phyloP scores from a whole-genome alignment of 805 yeast species.

The Blastobotrys attinorum region DNA sequence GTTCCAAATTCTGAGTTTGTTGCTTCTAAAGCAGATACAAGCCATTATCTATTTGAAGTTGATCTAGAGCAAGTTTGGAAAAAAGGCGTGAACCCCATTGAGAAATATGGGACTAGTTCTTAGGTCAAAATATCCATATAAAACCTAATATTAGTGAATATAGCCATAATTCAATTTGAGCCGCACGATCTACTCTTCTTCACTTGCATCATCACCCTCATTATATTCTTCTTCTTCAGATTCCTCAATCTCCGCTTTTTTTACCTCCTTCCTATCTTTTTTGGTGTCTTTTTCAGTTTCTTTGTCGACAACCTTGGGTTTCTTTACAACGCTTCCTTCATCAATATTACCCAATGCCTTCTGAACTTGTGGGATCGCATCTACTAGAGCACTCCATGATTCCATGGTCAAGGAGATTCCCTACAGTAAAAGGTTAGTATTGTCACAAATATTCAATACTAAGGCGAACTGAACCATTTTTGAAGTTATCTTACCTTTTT shows the following conservation, averaged over 20 bases:
- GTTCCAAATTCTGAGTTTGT: not conserved
- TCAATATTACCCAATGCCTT: slow-evolving; percentile 18
- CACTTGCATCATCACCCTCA: slow-evolving; percentile 1
- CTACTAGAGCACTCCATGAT: slow-evolving; percentile 20
- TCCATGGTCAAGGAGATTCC: slow-evolving; percentile 26
- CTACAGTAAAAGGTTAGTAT: slow-evolving; percentile 9
- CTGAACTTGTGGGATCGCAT: slow-evolving; percentile 14
- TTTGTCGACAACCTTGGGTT: slow-evolving; percentile 5
- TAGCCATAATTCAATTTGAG: too few species aligned
- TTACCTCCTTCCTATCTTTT: not conserved
- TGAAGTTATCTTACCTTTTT: slow-evolving; percentile 44
- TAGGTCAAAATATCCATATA: too few species aligned
- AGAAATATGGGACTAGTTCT: too few species aligned
- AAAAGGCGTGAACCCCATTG: too few species aligned
- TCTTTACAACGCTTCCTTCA: not conserved
- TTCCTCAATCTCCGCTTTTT: too few species aligned
- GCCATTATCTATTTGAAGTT: not conserved
- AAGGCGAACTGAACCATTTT: not conserved
- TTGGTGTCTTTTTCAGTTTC: not conserved
- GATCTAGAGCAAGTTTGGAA: not conserved
- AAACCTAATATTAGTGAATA: too few species aligned
- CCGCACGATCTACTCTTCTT: slow-evolving; percentile 1
- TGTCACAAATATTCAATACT: not conserved
- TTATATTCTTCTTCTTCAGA: not conserved
- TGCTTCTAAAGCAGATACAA: not conserved